Evolutionary conservation across 495 filamentous ascomycete species (phyloP), one percentile per base, ranked within the genome.

Genomic region (Tricharina praecox): DNA sequence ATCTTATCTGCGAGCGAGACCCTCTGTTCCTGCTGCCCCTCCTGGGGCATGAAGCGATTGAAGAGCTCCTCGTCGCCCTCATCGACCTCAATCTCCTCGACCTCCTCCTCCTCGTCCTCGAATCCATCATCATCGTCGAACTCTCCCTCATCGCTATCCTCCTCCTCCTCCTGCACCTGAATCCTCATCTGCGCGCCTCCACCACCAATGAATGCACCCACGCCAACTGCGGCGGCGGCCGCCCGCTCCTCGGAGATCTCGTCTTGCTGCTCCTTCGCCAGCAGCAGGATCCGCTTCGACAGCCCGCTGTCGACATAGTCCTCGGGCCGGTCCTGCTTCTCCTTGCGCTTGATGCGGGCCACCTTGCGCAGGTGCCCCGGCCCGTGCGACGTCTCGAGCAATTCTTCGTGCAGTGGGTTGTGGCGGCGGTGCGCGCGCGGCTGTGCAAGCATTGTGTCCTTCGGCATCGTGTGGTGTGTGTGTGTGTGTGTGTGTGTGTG

Each of bases 1-100:
- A 95, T 95, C 43, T 96, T 64, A 55, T 90, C 90, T 24, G 92
- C 83, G 41, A 99, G 70, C 57, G 93, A 88, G 45, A 82, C 85
- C 9, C 76, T 72, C 38, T 70, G 66, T 23, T 75, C 68, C 10
- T 71, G 55, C 53, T 62, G 61, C 16, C 50, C 58, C n/a, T n/a
- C n/a, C 11, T 70, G 69, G 1, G 82, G 82, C 55, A 94, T 71
- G 64, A 94, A 95, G 47, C 78, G 80, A 63, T 92, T 83, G 66
- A 92, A 99, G 42, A 81, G 78, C 45, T 82, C 85, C 30, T 93
- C 67, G 60, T 99, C 90, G 38, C 75, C 75, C n/a, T 87, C 85
- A 48, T 92, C 84, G 30, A 95, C 70, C 56, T 94, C 88, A 33
- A 80, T 71, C 62, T 85, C 77, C 61, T 88, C 82, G 0, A 79